Evolutionary conservation across 352 stramenopile genomes (phyloP).

Genomic region (Phytophthora quininea): DNA sequence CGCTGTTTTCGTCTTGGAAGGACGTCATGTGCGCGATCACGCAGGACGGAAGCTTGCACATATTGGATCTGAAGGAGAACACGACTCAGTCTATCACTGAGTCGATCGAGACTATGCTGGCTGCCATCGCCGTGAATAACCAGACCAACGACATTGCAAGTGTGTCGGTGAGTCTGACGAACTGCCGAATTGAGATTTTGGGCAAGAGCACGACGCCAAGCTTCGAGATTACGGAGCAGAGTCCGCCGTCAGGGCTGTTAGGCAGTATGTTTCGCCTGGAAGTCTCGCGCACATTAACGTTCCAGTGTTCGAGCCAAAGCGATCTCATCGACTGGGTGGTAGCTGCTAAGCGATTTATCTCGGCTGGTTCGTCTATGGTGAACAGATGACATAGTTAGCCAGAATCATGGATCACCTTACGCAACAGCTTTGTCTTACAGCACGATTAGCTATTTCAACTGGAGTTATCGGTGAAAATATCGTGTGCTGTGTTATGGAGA

Average conservation of each 20-base stretch:
- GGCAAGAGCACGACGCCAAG: slow-evolving; percentile 65
- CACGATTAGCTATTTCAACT: too few species aligned
- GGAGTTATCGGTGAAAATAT: too few species aligned
- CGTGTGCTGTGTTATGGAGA: too few species aligned
- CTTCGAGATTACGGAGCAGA: slow-evolving; percentile 79
- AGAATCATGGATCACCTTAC: not conserved
- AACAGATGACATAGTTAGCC: slow-evolving; percentile 31
- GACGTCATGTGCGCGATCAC: slow-evolving; percentile 82
- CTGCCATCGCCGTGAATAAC: slow-evolving; percentile 56
- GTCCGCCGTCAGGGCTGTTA: slow-evolving; percentile 55
- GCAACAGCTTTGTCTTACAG: not conserved
- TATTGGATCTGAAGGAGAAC: slow-evolving; percentile 78
- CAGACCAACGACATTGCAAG: slow-evolving; percentile 54
- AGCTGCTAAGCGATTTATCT: slow-evolving; percentile 73
- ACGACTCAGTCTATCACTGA: slow-evolving; percentile 57
- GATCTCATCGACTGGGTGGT: slow-evolving; percentile 87
- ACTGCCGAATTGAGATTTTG: slow-evolving; percentile 81
- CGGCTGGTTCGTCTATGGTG: slow-evolving; percentile 49
- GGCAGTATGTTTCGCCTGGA: slow-evolving; percentile 72
- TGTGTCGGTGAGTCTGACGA: slow-evolving; percentile 60
- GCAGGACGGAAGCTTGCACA: slow-evolving; percentile 72
- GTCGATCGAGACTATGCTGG: slow-evolving; percentile 70
- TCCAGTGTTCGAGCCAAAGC: slow-evolving; percentile 77
- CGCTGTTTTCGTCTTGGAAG: slow-evolving; percentile 78
- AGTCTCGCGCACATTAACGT: slow-evolving; percentile 70